A percentile compares a stretch with the other conserved stretches of the same genome.
Conservation (phyloP, 805 yeast species). For the Lipomyces yamadae region DNA sequence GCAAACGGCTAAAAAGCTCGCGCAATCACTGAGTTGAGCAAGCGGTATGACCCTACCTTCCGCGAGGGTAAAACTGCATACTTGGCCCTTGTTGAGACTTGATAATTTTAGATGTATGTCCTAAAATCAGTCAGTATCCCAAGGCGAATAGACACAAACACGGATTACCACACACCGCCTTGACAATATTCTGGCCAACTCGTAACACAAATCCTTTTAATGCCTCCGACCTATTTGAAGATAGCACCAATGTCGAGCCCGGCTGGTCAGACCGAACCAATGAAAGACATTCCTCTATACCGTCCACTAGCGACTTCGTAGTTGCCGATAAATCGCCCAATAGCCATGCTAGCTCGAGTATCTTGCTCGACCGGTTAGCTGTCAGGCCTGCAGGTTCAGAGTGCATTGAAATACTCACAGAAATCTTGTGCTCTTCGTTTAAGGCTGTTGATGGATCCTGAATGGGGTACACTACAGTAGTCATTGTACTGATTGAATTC, state of each 20-base stretch:
- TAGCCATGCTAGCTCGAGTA: conserved; percentile 37
- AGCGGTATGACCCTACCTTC: conserved; percentile 29
- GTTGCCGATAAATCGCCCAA: conserved; percentile 30
- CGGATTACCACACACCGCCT: conserved; percentile 37
- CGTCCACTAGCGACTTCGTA: conserved; percentile 28
- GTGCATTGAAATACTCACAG: conserved; percentile 17
- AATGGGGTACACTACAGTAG: conserved; percentile 31
- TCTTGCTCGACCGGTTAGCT: conserved; percentile 10
- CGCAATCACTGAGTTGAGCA: conserved; percentile 33
- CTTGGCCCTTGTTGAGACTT: conserved; percentile 31
- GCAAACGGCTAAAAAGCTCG: conserved; percentile 31
- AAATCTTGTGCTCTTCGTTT: conserved; percentile 37
- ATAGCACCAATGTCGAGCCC: conserved; percentile 36
- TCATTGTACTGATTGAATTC: conserved; percentile 17
- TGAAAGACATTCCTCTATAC: conserved; percentile 33
- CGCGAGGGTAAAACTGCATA: conserved; percentile 16
- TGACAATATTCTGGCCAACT: conserved; percentile 30
- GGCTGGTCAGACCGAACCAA: conserved; percentile 33
- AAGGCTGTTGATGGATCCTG: conserved; percentile 30
- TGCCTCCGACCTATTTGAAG: conserved; percentile 38
- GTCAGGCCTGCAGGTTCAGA: background rate
- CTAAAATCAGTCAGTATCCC: conserved; percentile 6
- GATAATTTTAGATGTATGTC: conserved; percentile 34
- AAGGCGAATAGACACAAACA: background rate
- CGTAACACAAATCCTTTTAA: conserved; percentile 37